Percentiles rank a stretch among this genome's conserved stretches.
Conservation (phyloP, 1,284 basidiomycete species). For the Cystobasidiaceae sp. region DNA sequence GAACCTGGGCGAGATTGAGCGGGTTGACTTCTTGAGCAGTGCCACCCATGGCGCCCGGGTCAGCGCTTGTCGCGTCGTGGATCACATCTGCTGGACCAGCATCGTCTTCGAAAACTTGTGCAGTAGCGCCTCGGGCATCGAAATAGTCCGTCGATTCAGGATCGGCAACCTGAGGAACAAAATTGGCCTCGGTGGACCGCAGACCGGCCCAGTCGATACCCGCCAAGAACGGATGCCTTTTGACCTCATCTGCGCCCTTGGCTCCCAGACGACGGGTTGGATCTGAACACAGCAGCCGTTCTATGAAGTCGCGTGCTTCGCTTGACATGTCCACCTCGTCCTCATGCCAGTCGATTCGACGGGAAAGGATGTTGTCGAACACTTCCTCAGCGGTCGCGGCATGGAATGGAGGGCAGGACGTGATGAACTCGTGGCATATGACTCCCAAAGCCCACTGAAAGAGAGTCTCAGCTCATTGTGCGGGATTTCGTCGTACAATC, state of each 20-base stretch:
- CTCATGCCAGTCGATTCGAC: slow-evolving; percentile 76
- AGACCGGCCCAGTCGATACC: slow-evolving; percentile 91
- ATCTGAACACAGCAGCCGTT: slow-evolving; percentile 76
- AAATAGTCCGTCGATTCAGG: slow-evolving; percentile 99
- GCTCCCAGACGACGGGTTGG: slow-evolving; percentile 75
- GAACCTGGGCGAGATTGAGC: no score
- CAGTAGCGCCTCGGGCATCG: slow-evolving; percentile 84
- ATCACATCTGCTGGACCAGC: slow-evolving; percentile 57
- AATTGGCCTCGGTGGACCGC: slow-evolving; percentile 79
- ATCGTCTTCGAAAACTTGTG: slow-evolving; percentile 81
- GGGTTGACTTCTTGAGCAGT: no score
- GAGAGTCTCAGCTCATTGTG: slow-evolving; percentile 8
- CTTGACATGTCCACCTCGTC: slow-evolving; percentile 81
- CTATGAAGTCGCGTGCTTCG: slow-evolving; percentile 88
- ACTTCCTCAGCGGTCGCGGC: slow-evolving; percentile 94
- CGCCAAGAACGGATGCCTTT: slow-evolving; percentile 81
- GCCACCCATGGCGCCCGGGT: slow-evolving; percentile 46
- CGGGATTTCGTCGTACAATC: neutral
- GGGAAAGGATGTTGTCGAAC: slow-evolving; percentile 97
- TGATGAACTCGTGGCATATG: slow-evolving; percentile 97
- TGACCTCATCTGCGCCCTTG: slow-evolving; percentile 87
- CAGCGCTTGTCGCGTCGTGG: slow-evolving; percentile 46
- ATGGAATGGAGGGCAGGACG: slow-evolving; percentile 95
- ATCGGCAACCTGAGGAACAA: slow-evolving; percentile 91
- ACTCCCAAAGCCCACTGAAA: slow-evolving; percentile 90